These are phyloP conservation scores for Ophiosphaerella herpotricha DNA, from an alignment of 2,329 filamentous ascomycete genomes.

Conservation along the genomic window DNA sequence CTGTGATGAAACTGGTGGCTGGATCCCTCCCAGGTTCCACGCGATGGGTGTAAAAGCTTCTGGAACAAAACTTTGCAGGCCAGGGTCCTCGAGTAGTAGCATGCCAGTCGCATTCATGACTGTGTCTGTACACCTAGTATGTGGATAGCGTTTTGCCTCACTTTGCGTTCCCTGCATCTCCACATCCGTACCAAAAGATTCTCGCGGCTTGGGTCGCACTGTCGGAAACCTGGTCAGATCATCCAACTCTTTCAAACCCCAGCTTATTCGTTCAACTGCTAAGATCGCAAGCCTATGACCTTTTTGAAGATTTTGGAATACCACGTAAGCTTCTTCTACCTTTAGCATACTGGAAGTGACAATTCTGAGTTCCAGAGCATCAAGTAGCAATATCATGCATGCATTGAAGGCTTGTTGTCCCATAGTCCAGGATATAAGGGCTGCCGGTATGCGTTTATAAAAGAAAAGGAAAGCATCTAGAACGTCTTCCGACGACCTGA, in stretches of 20 bases:
- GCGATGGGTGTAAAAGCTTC: conserved; percentile 41
- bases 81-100: conserved; percentile 53
- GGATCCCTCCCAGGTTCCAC: conserved; percentile 29
- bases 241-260: conserved; percentile 29
- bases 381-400: conserved; percentile 55
- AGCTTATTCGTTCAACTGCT: conserved; percentile 49
- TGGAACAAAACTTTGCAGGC: conserved; percentile 45
- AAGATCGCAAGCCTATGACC: conserved; percentile 53
- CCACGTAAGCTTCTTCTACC: conserved; percentile 48
- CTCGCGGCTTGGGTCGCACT: conserved; percentile 8
- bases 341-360: conserved; percentile 32
- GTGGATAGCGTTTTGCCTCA: conserved; percentile 17
- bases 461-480: conserved; percentile 55
- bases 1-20: conserved; percentile 7
- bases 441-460: conserved; percentile 48
- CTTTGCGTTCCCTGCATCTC: conserved; percentile 13
- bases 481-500: conserved; percentile 49
- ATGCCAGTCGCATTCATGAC: conserved; percentile 56
- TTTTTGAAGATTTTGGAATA: conserved; percentile 51
- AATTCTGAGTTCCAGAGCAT: conserved; percentile 50
- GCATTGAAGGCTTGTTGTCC: conserved; percentile 57
- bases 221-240: conserved; percentile 13
- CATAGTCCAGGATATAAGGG: conserved; percentile 55
- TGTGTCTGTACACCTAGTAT: conserved; percentile 34
- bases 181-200: conserved; percentile 4